Percentiles rank a stretch among this genome's conserved stretches.
Conservation (phyloP, 2,329 filamentous ascomycete species). For the Epichloe amarillans region DNA sequence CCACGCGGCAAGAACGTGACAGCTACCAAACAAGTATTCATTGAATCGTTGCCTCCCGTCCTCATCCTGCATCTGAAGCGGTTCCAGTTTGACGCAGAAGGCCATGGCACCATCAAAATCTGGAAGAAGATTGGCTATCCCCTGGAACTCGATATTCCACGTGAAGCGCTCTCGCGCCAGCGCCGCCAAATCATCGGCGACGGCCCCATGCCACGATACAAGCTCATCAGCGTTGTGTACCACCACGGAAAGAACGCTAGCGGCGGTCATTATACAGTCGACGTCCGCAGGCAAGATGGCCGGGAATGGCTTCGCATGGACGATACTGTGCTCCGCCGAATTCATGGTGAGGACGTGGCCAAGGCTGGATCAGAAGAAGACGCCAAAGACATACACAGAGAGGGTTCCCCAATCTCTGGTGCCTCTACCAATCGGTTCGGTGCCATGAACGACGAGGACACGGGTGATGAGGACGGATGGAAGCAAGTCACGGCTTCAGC, state of each 20-base stretch:
- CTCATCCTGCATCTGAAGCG: constrained; percentile 92
- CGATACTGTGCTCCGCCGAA: constrained; percentile 77
- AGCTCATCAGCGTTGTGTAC: constrained; percentile 81
- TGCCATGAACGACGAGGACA: constrained; percentile 51
- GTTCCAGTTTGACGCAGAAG: constrained; percentile 85
- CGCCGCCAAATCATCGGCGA: constrained; percentile 53
- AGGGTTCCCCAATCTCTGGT: constrained; percentile 14
- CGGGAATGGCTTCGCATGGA: constrained; percentile 92
- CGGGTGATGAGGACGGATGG: constrained; percentile 61
- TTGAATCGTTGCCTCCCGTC: constrained; percentile 81
- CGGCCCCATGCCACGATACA: constrained; percentile 65
- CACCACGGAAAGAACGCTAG: constrained; percentile 96
- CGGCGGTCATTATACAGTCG: constrained; percentile 95
- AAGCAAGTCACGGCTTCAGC: constrained; percentile 55
- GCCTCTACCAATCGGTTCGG: constrained; percentile 62
- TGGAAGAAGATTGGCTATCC: constrained; percentile 98
- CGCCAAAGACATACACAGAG: constrained; percentile 35
- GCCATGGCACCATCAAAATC: constrained; percentile 78
- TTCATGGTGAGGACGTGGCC: constrained; percentile 79
- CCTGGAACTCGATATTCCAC: constrained; percentile 83
- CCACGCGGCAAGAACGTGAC: constrained; percentile 61
- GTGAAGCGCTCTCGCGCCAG: constrained; percentile 70
- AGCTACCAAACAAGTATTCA: constrained; percentile 88
- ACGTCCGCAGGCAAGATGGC: constrained; percentile 88
- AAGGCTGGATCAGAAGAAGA: constrained; percentile 74